A percentile compares a stretch with the other conserved stretches of the same genome.
Evolutionary conservation across 768 basidiomycete species (phyloP).

Genomic region (Clathrus columnatus): DNA sequence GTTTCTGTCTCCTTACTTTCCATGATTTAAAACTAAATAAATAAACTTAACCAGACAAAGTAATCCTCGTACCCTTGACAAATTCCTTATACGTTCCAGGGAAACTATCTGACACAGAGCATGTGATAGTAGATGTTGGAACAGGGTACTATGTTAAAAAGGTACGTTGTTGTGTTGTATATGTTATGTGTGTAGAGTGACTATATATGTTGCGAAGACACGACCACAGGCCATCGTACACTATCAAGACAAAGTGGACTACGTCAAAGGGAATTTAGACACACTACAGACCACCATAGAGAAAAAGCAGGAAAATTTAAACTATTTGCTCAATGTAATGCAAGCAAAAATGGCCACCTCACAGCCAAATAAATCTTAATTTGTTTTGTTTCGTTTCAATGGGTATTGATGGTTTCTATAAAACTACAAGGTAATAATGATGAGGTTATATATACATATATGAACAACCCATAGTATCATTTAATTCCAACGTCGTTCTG

Average conservation of each 20-base stretch:
- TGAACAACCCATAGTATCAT: too few species aligned
- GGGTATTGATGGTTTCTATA: too few species aligned
- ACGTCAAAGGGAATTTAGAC: slow-evolving; percentile 76
- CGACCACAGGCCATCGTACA: slow-evolving; percentile 72
- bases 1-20: slow-evolving; percentile 1
- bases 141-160: slow-evolving; percentile 97
- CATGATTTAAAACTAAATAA: not conserved
- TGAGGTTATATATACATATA: too few species aligned
- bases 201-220: slow-evolving; percentile 41
- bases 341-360: slow-evolving; percentile 48
- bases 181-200: not conserved
- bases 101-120: slow-evolving; percentile 68
- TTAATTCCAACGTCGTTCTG: not conserved
- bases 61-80: slow-evolving; percentile 85
- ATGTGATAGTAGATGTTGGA: slow-evolving; percentile 91
- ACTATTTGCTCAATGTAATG: slow-evolving; percentile 61
- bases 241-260: slow-evolving; percentile 74
- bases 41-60: slow-evolving; percentile 51
- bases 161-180: slow-evolving; percentile 34
- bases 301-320: slow-evolving; percentile 87
- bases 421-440: not conserved
- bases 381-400: too few species aligned
- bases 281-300: slow-evolving; percentile 81
- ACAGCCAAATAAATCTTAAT: slow-evolving; percentile 4
- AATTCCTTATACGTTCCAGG: slow-evolving; percentile 95